phyloP scores from a whole-genome alignment of 257 asterid genomes.

The Penstemon eatonii region DNA sequence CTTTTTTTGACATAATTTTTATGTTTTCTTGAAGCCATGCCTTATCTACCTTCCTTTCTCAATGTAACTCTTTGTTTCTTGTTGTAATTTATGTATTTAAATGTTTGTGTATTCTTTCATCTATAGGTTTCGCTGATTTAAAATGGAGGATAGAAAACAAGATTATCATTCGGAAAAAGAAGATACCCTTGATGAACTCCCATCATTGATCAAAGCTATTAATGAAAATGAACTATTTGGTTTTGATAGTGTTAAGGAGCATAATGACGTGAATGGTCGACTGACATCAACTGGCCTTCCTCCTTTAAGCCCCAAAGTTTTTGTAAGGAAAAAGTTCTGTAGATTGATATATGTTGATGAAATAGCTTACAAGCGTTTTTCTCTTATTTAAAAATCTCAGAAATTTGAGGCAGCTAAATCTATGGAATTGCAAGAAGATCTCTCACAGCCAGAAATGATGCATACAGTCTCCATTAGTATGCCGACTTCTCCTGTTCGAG shows the following conservation, averaged over 20 bases:
- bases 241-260: constrained; percentile 33
- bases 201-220: constrained; percentile 46
- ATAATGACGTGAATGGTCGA: constrained; percentile 18
- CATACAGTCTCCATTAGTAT: constrained; percentile 53
- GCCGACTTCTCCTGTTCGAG: constrained; percentile 49
- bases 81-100: no score
- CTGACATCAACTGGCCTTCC: constrained; percentile 14
- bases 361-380: background rate
- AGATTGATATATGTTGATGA: background rate
- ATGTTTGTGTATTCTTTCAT: no score
- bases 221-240: constrained; percentile 43
- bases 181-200: constrained; percentile 34
- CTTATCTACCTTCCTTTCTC: no score
- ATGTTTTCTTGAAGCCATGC: no score
- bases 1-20: background rate
- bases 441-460: constrained; percentile 18
- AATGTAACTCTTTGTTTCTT: no score
- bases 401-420: constrained; percentile 31
- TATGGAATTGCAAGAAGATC: constrained; percentile 21
- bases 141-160: constrained; percentile 36
- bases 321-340: constrained; percentile 25
- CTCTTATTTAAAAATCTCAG: constrained; percentile 26
- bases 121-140: constrained; percentile 13
- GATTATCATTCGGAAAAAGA: constrained; percentile 11
- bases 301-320: constrained; percentile 14